These are phyloP conservation scores for Apiospora kogelbergensis DNA, from an alignment of 2,329 filamentous ascomycete genomes.

Conservation along the genomic window DNA sequence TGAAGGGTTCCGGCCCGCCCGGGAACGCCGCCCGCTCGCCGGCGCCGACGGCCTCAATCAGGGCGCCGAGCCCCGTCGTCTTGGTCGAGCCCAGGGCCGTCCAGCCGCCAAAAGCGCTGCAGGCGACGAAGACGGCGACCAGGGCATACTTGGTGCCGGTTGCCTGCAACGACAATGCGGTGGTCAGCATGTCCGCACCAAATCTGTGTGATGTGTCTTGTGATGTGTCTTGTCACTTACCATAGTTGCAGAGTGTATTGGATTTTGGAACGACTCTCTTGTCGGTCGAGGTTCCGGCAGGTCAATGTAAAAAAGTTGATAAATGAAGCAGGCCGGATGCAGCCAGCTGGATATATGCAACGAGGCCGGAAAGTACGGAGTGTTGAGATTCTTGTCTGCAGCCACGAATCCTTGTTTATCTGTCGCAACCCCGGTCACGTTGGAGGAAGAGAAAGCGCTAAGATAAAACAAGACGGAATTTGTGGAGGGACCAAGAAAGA, in stretches of 20 bases:
- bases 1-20: constrained; percentile 24
- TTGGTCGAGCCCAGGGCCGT: constrained; percentile 17
- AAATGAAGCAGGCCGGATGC: neutral
- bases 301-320: too few relatives aligned
- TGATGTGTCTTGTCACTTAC: neutral
- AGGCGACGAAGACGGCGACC: constrained; percentile 22
- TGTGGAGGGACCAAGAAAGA: neutral
- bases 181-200: neutral
- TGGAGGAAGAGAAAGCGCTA: neutral
- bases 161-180: neutral
- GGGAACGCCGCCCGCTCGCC: constrained; percentile 15
- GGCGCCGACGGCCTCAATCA: constrained; percentile 11
- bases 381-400: too few relatives aligned
- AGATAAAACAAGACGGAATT: neutral
- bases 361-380: neutral
- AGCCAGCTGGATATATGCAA: neutral
- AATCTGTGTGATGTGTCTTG: neutral
- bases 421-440: neutral
- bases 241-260: neutral
- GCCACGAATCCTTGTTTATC: neutral
- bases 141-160: constrained; percentile 15
- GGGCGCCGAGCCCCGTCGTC: constrained; percentile 19
- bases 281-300: neutral
- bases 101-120: constrained; percentile 23
- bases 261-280: neutral